Conservation (phyloP, 176 grass and related monocot species). For the Areca catechu region DNA sequence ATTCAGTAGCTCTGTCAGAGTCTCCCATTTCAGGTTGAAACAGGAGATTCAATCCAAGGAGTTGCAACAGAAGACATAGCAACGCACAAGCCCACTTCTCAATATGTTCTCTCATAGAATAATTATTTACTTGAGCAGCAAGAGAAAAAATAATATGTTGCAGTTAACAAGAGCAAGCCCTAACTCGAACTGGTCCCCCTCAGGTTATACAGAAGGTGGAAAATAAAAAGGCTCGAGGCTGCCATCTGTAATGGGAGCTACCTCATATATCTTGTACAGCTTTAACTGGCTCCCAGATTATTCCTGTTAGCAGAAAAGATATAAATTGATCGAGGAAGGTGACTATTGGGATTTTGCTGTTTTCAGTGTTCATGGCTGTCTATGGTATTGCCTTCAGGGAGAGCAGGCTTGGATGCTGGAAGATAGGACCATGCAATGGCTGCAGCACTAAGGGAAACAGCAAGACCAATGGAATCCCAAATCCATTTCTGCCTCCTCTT, state of each 20-base stretch:
- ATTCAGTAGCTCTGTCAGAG: too few relatives aligned
- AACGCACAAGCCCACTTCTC: too few relatives aligned
- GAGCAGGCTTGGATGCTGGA: constrained; percentile 28
- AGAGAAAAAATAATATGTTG: too few relatives aligned
- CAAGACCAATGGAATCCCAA: constrained; percentile 82
- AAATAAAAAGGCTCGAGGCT: background rate
- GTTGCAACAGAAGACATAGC: too few relatives aligned
- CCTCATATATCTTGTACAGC: background rate
- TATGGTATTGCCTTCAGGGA: constrained; percentile 22
- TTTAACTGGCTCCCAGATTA: background rate
- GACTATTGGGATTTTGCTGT: background rate
- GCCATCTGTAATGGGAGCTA: background rate
- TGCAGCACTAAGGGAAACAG: constrained; percentile 51
- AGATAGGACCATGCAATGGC: constrained; percentile 82
- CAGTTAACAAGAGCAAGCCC: too few relatives aligned
- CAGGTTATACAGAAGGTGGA: too few relatives aligned
- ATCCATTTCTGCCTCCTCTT: constrained; percentile 84
- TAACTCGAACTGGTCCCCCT: too few relatives aligned
- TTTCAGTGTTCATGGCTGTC: background rate
- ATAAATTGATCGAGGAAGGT: background rate
- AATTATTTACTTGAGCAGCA: too few relatives aligned
- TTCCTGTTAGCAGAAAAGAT: background rate
- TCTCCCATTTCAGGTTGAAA: too few relatives aligned
- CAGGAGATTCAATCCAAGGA: too few relatives aligned
- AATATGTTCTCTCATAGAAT: too few relatives aligned